phyloP scores from a whole-genome alignment of 768 basidiomycete genomes.

The Boletus sensibilis region DNA sequence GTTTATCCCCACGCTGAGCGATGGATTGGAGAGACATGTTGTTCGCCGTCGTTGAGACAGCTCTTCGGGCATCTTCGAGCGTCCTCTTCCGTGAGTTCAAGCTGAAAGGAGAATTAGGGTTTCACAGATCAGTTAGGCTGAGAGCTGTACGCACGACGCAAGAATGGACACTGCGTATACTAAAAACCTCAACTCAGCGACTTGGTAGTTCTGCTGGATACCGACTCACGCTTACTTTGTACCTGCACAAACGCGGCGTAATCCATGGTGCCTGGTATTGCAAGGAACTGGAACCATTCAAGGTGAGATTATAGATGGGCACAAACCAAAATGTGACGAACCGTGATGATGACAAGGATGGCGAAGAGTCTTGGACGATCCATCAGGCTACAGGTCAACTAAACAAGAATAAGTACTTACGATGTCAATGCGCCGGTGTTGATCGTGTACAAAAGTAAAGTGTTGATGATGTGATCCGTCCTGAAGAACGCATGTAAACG shows the following conservation, averaged over 20 bases:
- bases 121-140: neutral
- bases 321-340: neutral
- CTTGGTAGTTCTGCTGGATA: too few relatives aligned
- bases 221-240: slow-evolving; percentile 18
- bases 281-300: slow-evolving; percentile 7
- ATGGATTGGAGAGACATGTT: too few relatives aligned
- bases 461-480: slow-evolving; percentile 16
- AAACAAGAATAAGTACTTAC: neutral
- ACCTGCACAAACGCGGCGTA: slow-evolving; percentile 13
- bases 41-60: too few relatives aligned
- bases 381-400: too few relatives aligned
- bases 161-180: slow-evolving; percentile 20
- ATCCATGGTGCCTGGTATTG: neutral
- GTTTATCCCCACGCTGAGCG: too few relatives aligned
- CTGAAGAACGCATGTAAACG: neutral
- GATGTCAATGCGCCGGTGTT: neutral
- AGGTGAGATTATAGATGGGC: neutral
- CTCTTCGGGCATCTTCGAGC: neutral
- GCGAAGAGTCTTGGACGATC: too few relatives aligned
- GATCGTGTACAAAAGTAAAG: slow-evolving; percentile 18
- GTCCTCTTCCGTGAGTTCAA: neutral
- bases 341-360: neutral
- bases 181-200: neutral
- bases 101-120: neutral
- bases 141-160: slow-evolving; percentile 12